Base-by-base conservation (phyloP, 2,329 filamentous ascomycete genomes). In the Cryphonectria radicalis region DNA sequence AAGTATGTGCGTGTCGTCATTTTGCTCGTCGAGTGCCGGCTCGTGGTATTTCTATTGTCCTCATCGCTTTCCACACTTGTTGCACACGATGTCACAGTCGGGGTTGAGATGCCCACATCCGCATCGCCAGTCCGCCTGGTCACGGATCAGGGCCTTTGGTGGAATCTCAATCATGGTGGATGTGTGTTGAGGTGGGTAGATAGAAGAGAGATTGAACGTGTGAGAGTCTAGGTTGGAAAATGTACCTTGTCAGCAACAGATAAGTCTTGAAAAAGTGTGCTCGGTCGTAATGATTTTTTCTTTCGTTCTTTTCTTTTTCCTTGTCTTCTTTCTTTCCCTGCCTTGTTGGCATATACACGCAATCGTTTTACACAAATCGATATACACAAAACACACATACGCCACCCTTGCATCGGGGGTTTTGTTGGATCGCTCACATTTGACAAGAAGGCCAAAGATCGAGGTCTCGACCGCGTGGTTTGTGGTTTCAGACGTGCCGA, bases 21-120 rank as follows among this genome's bases (percentile, higher is more conserved):
- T 53, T 25, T 66, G 46, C 35, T 66, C 46, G 40, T 66, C 37
- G 42, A 64, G 62, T 43, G 40, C 25, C 62, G 1, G 62, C 62
- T 43, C 53, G 22, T 42, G 28, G 28, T 50, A 6, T 46, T 50
- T 19, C 22, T 50, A n/a, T 50, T 28, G 7, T 32, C 37, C 53
- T 63, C 53, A 73, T 11, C 70, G 67, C 71, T 70, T 71, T 2
- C 71, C 71, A 7, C 71, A 73, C 0, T 66, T 66, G n/a, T 70
- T 70, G 25, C 71, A 73, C 0, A 73, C 69, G 6, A 25, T 73
- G 62, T 73, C 71, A 5, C 69, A 71, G 50, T 73, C 71, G 1
- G 71, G 71, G 46, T 73, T 73, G 22, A 73, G 63, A 50, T 73
- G 71, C 0, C 71, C 71, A 32, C 69, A 71, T 1, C 69, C 69